Percentiles rank a stretch among this genome's conserved stretches.
Conservation (phyloP, 192 early-diverging fungal genomes). For the Umbelopsis ramanniana region DNA sequence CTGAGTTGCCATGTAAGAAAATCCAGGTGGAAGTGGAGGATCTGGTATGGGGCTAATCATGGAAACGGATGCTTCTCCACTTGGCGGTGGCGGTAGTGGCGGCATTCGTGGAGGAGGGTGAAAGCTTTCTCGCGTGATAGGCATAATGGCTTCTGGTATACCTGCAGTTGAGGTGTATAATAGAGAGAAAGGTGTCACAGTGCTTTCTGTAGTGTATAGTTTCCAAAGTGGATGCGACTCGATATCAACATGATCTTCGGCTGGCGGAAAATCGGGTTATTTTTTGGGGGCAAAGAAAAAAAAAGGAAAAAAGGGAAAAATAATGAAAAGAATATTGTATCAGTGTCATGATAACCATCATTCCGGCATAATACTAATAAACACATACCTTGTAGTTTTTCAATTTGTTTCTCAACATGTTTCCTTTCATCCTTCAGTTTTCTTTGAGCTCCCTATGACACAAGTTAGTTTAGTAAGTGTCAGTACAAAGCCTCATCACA, state of each 20-base stretch:
- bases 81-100: no score
- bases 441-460: conserved; percentile 66
- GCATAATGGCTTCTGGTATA: conserved; percentile 22
- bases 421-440: conserved; percentile 80
- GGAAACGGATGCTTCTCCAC: conserved; percentile 13
- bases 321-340: no score
- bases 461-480: background rate
- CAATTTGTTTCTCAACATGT: conserved; percentile 70
- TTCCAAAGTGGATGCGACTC: conserved; percentile 55
- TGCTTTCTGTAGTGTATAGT: conserved; percentile 4
- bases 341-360: no score
- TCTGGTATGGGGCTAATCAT: conserved; percentile 30
- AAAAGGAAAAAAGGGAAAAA: no score
- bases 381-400: conserved; percentile 55
- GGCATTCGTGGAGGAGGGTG: conserved; percentile 14
- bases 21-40: conserved; percentile 40
- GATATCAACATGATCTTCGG: conserved; percentile 46
- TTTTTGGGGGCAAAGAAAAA: no score
- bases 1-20: conserved; percentile 37
- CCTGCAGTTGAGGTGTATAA: background rate
- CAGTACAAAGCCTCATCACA: background rate
- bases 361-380: no score
- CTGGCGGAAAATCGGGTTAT: conserved; percentile 29
- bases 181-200: background rate
- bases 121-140: conserved; percentile 28